Evolutionary conservation across 2,329 filamentous ascomycete genomes (phyloP).

Genomic region (Fusarium sp.): DNA sequence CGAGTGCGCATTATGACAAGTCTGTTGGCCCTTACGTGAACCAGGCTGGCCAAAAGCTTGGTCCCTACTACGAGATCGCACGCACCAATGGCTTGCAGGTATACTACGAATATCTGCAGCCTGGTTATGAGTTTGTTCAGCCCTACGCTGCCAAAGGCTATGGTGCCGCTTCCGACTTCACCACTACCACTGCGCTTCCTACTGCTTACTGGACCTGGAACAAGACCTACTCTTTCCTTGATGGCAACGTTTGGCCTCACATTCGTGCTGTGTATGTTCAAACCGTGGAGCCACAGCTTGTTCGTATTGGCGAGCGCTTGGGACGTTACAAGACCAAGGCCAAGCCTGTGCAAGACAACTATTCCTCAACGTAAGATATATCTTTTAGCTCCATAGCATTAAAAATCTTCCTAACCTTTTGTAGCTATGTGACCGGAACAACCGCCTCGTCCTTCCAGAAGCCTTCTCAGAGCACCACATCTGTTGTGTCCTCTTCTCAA

Average conservation of each 20-base stretch:
- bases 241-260: conserved; percentile 84
- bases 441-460: conserved; percentile 54
- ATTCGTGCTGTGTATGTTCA: conserved; percentile 85
- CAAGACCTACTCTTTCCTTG: conserved; percentile 77
- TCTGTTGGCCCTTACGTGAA: conserved; percentile 80
- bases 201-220: conserved; percentile 78
- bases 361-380: conserved; percentile 33
- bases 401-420: conserved; percentile 15
- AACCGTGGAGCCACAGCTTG: conserved; percentile 94
- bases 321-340: conserved; percentile 74
- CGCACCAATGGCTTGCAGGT: conserved; percentile 74
- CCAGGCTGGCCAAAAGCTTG: conserved; percentile 67
- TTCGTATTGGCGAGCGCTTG: conserved; percentile 90
- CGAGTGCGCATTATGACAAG: conserved; percentile 75
- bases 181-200: conserved; percentile 78
- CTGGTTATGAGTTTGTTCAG: conserved; percentile 78
- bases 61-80: conserved; percentile 80
- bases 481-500: conserved; percentile 52
- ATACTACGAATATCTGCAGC: conserved; percentile 80
- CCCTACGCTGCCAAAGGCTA: conserved; percentile 82
- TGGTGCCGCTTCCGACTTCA: conserved; percentile 73
- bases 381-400: neutral
- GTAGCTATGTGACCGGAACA: conserved; percentile 44
- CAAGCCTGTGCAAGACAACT: conserved; percentile 48
- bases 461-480: conserved; percentile 51